A percentile compares a stretch with the other conserved stretches of the same genome.
These are phyloP conservation scores for Irpex rosettiformis DNA, from an alignment of 1,284 basidiomycete genomes.

Conservation along the genomic window DNA sequence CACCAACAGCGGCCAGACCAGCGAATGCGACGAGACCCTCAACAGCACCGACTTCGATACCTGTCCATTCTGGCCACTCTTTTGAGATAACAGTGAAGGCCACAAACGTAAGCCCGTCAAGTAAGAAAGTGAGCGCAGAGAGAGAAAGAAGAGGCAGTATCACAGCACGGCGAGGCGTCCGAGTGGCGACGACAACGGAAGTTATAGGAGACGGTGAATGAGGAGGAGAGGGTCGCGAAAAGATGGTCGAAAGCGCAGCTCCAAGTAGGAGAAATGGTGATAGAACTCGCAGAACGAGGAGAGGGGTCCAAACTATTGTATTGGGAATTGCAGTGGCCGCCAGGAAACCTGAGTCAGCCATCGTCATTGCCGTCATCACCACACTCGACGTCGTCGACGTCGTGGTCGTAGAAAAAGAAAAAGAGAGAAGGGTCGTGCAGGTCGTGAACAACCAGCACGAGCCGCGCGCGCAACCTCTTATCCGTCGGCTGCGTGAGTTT, in stretches of 20 bases:
- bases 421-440: conserved; percentile 19
- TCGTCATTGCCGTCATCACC: conserved; percentile 26
- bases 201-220: conserved; percentile 62
- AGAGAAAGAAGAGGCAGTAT: conserved; percentile 70
- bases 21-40: conserved; percentile 65
- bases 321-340: conserved; percentile 12
- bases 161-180: conserved; percentile 65
- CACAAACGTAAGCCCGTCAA: conserved; percentile 75
- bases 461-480: conserved; percentile 19
- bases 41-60: conserved; percentile 65
- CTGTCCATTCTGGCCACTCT: conserved; percentile 60
- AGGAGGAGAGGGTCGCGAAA: conserved; percentile 43
- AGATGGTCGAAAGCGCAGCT: conserved; percentile 55
- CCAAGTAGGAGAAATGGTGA: conserved; percentile 64
- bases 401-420: conserved; percentile 25
- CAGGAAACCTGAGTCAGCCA: conserved; percentile 8
- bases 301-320: conserved; percentile 24
- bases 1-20: conserved; percentile 65
- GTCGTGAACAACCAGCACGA: conserved; percentile 14
- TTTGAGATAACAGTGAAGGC: conserved; percentile 60
- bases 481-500: conserved; percentile 22
- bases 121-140: conserved; percentile 78
- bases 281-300: conserved; percentile 56
- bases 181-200: conserved; percentile 67
- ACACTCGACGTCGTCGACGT: conserved; percentile 22